A percentile compares a stretch with the other conserved stretches of the same genome.
Evolutionary conservation across 352 stramenopile species (phyloP).

Genomic region (Phytophthora melonis): DNA sequence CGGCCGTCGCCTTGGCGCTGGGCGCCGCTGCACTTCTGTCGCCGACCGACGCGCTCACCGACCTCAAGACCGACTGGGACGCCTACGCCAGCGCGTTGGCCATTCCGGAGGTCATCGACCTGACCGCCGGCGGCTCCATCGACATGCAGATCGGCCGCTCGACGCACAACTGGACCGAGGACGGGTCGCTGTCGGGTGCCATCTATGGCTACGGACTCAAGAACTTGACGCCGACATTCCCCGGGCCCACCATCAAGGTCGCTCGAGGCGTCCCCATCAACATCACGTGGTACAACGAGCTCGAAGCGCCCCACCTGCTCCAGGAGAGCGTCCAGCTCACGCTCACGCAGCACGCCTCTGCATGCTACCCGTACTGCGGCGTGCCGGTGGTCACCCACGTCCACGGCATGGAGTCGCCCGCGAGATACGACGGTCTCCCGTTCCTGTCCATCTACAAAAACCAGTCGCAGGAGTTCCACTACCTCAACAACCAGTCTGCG

Average conservation of each 20-base stretch:
- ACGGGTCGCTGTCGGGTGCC: slow-evolving; percentile 36
- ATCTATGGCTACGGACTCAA: slow-evolving; percentile 55
- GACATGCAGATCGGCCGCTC: slow-evolving; percentile 54
- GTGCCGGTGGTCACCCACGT: slow-evolving; percentile 64
- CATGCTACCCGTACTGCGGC: slow-evolving; percentile 67
- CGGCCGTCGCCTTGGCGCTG: slow-evolving; percentile 13
- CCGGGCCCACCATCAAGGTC: slow-evolving; percentile 51
- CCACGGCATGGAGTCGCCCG: slow-evolving; percentile 59
- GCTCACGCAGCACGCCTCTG: slow-evolving; percentile 40
- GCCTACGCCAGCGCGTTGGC: slow-evolving; percentile 47
- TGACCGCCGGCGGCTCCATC: slow-evolving; percentile 41
- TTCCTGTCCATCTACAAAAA: slow-evolving; percentile 65
- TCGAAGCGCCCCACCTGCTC: slow-evolving; percentile 50
- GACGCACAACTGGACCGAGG: slow-evolving; percentile 48
- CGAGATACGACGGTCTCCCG: slow-evolving; percentile 59
- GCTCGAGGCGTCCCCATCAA: slow-evolving; percentile 42
- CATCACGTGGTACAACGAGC: slow-evolving; percentile 58
- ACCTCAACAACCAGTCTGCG: slow-evolving; percentile 69
- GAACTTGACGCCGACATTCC: slow-evolving; percentile 44
- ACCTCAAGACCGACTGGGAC: slow-evolving; percentile 57
- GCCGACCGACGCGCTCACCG: slow-evolving; percentile 26
- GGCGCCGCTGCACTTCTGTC: slow-evolving; percentile 6
- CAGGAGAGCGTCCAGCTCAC: slow-evolving; percentile 46
- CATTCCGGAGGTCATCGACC: slow-evolving; percentile 57
- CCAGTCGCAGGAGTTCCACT: slow-evolving; percentile 53